phyloP scores from a whole-genome alignment of 257 asterid species.

The Solanum peruvianum region DNA sequence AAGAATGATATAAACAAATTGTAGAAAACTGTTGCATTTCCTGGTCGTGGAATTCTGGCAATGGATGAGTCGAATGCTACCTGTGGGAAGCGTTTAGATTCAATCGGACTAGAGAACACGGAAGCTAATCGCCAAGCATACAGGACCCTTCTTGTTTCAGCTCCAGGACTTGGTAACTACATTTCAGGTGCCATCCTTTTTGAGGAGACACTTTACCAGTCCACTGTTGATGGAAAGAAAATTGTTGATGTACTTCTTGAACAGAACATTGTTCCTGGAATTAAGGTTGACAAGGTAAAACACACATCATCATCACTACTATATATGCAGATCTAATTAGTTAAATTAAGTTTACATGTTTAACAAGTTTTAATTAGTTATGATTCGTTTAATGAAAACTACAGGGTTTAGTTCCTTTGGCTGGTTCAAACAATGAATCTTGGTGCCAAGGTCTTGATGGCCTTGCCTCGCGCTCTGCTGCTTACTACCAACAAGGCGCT shows the following conservation, averaged over 20 bases:
- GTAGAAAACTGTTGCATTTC: conserved; percentile 62
- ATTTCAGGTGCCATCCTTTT: conserved; percentile 62
- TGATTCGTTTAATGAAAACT: not conserved
- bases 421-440: conserved; percentile 64
- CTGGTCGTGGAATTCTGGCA: conserved; percentile 66
- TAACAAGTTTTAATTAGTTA: not conserved
- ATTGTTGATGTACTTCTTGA: conserved; percentile 54
- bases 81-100: conserved; percentile 62
- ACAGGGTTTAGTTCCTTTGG: conserved; percentile 72
- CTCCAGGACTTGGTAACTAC: conserved; percentile 60
- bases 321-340: not conserved
- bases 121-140: conserved; percentile 68
- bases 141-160: conserved; percentile 54
- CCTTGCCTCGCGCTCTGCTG: conserved; percentile 70
- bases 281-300: conserved; percentile 53
- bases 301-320: not conserved
- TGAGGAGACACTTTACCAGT: conserved; percentile 65
- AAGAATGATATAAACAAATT: not conserved
- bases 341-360: not conserved
- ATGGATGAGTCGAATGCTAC: conserved; percentile 80
- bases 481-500: conserved; percentile 77
- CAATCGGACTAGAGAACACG: conserved; percentile 63
- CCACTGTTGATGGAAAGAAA: conserved; percentile 64
- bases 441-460: conserved; percentile 95
- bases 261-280: conserved; percentile 61